Conservation (phyloP, 192 early-diverging fungal species). For the Chytriomyces sp. region DNA sequence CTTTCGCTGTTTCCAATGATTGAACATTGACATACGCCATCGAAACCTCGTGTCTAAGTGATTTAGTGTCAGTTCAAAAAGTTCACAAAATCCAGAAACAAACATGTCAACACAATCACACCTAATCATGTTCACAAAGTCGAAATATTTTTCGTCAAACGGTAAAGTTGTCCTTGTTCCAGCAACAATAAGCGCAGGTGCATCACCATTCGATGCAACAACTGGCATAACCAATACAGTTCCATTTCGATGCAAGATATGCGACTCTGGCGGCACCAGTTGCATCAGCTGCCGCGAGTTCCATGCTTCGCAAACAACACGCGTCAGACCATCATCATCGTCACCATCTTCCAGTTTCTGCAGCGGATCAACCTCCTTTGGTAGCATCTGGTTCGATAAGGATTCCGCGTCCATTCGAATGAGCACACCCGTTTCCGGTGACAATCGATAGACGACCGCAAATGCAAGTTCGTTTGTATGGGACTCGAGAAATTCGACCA, state of each 20-base stretch:
- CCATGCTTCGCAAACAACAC: constrained; percentile 28
- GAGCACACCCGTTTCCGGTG: not conserved
- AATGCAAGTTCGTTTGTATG: constrained; percentile 18
- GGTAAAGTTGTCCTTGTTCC: constrained; percentile 29
- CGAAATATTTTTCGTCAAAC: constrained; percentile 30
- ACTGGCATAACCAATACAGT: constrained; percentile 35
- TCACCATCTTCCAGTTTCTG: too few species aligned
- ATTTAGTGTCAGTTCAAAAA: not conserved
- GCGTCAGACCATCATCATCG: not conserved
- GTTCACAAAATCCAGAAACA: too few species aligned
- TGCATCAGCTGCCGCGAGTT: constrained; percentile 13
- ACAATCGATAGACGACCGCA: not conserved
- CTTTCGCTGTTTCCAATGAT: constrained; percentile 18
- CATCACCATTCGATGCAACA: constrained; percentile 19
- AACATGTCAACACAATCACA: too few species aligned
- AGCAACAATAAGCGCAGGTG: constrained; percentile 32
- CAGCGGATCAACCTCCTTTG: too few species aligned
- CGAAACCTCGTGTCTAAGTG: constrained; percentile 16
- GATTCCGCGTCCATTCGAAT: too few species aligned
- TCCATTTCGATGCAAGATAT: constrained; percentile 3
- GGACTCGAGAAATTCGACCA: not conserved
- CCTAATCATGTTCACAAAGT: constrained; percentile 23
- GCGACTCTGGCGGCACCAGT: not conserved
- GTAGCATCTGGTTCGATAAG: too few species aligned
- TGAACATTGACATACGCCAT: constrained; percentile 17